phyloP scores from a whole-genome alignment of 2,329 filamentous ascomycete genomes.

The Microascus cirrosus region DNA sequence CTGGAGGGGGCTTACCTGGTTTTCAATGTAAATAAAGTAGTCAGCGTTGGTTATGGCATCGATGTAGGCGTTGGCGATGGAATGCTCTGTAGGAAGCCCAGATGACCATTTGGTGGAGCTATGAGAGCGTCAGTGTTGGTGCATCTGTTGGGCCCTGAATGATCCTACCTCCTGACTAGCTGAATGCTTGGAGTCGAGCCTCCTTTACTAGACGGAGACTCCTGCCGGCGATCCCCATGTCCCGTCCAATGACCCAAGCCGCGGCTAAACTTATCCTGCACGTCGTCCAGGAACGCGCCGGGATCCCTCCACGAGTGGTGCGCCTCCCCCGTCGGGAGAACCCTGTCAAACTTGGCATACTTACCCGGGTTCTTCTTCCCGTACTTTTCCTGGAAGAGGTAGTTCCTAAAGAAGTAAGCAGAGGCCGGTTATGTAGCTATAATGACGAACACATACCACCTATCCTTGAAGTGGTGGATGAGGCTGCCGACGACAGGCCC shows the following conservation, averaged over 20 bases:
- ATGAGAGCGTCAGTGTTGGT: background rate
- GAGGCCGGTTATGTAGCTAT: background rate
- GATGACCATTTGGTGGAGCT: constrained; percentile 41
- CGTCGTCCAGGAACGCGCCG: background rate
- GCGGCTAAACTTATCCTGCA: constrained; percentile 3
- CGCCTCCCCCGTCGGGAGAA: background rate
- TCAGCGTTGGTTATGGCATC: constrained; percentile 56
- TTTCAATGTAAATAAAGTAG: constrained; percentile 73
- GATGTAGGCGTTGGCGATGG: constrained; percentile 77
- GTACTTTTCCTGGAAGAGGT: constrained; percentile 79
- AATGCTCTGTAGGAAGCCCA: constrained; percentile 51
- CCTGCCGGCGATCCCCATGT: constrained; percentile 4
- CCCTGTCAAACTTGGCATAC: constrained; percentile 19
- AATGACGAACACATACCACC: constrained; percentile 46
- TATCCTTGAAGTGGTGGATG: constrained; percentile 66
- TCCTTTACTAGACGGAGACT: constrained; percentile 7
- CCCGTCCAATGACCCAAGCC: constrained; percentile 1
- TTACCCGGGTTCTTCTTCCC: constrained; percentile 34
- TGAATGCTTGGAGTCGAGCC: constrained; percentile 25
- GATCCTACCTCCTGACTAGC: constrained; percentile 33
- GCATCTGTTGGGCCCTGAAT: no score
- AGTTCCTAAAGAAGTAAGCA: constrained; percentile 45
- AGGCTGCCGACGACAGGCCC: constrained; percentile 69
- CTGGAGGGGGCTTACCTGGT: constrained; percentile 34
- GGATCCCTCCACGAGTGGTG: background rate